Evolutionary conservation across 2,329 filamentous ascomycete species (phyloP).

Genomic region (Penicillium sp.): DNA sequence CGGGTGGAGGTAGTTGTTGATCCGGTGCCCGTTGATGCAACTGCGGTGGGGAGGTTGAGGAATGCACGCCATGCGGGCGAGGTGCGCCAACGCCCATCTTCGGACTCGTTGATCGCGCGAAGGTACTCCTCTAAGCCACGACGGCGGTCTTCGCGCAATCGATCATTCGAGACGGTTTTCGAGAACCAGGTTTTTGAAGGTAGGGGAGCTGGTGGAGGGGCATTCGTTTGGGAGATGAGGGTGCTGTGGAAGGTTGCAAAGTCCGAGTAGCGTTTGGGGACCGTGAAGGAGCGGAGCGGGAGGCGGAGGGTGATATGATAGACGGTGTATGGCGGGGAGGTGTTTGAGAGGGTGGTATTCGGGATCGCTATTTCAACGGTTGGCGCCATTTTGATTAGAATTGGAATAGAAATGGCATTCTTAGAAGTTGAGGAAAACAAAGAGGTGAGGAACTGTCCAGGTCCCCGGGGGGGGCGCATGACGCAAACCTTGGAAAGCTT

Average conservation of each 20-base stretch:
- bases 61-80: constrained; percentile 59
- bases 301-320: constrained; percentile 64
- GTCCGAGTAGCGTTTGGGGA: constrained; percentile 65
- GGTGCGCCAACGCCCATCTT: constrained; percentile 59
- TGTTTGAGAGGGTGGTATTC: constrained; percentile 49
- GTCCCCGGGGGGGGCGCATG: not conserved
- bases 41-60: constrained; percentile 53
- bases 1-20: constrained; percentile 35
- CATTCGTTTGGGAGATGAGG: constrained; percentile 52
- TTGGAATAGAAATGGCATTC: constrained; percentile 1
- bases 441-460: not conserved
- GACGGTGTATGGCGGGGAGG: constrained; percentile 57
- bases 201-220: constrained; percentile 54
- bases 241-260: constrained; percentile 57
- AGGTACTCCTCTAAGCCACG: constrained; percentile 59
- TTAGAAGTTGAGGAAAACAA: constrained; percentile 1
- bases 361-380: constrained; percentile 50
- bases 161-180: constrained; percentile 56
- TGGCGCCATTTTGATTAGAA: constrained; percentile 39
- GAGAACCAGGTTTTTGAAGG: constrained; percentile 63
- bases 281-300: constrained; percentile 58
- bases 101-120: constrained; percentile 55
- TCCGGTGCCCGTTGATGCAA: constrained; percentile 33
- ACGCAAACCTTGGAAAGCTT: constrained; percentile 12
- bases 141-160: constrained; percentile 58